These are phyloP conservation scores for Angophora floribunda DNA, from an alignment of 345 rosid genomes.

Conservation along the genomic window DNA sequence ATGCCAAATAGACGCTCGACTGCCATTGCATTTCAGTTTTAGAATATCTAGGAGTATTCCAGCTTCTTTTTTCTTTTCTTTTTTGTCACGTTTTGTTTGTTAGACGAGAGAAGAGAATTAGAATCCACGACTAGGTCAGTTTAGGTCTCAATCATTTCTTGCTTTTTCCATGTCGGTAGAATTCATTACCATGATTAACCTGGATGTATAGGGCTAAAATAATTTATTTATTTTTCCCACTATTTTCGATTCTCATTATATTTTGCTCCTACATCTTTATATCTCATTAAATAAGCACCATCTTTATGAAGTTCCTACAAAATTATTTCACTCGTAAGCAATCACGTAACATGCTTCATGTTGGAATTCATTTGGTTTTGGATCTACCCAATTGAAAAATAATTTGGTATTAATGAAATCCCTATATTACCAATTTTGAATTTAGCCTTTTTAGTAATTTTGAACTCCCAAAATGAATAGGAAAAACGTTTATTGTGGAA, in stretches of 20 bases:
- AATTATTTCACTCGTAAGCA: neutral
- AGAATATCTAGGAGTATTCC: neutral
- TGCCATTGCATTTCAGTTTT: neutral
- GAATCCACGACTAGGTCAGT: neutral
- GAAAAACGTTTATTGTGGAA: neutral
- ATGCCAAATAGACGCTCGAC: neutral
- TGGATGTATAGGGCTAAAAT: too few relatives aligned
- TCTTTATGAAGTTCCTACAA: rapidly evolving
- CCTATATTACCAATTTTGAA: rapidly evolving
- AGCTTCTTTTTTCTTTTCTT: neutral
- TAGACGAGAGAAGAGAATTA: neutral
- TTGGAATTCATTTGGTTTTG: neutral
- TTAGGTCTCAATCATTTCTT: neutral
- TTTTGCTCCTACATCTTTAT: neutral
- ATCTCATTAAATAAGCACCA: neutral
- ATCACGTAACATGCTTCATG: neutral
- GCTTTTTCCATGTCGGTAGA: rapidly evolving
- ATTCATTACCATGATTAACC: neutral
- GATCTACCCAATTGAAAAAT: neutral
- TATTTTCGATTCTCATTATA: neutral
- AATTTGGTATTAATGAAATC: rapidly evolving
- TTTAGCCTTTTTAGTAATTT: neutral
- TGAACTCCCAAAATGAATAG: rapidly evolving
- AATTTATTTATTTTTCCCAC: neutral
- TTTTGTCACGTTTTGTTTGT: neutral